These are phyloP conservation scores for Pseudogymnoascus sp. DNA, from an alignment of 2,329 filamentous ascomycete species.

Conservation along the genomic window DNA sequence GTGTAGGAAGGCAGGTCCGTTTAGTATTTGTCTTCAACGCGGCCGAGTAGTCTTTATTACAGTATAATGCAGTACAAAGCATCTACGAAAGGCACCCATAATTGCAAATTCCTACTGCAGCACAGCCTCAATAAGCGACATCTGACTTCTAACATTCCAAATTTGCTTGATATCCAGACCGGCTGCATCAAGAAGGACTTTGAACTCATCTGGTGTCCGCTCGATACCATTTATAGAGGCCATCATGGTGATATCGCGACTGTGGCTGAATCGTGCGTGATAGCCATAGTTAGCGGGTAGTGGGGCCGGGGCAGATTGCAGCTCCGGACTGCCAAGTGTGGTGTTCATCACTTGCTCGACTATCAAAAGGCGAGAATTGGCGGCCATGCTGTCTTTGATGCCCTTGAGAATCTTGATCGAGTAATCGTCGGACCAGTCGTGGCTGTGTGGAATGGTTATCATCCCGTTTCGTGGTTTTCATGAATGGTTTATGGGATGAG, in stretches of 20 bases:
- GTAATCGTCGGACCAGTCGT: constrained; percentile 25
- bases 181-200: constrained; percentile 15
- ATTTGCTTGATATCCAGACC: constrained; percentile 23
- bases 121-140: constrained; percentile 20
- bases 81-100: too few relatives aligned
- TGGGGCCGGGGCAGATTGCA: constrained; percentile 21
- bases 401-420: constrained; percentile 18
- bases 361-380: constrained; percentile 19
- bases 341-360: constrained; percentile 31
- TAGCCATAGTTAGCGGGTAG: constrained; percentile 29
- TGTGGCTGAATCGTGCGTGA: constrained; percentile 24
- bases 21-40: not conserved
- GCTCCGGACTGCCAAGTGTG: constrained; percentile 21
- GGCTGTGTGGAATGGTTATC: constrained; percentile 8
- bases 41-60: not conserved
- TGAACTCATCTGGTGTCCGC: constrained; percentile 26
- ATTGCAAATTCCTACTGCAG: too few relatives aligned
- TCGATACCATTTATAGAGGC: constrained; percentile 29
- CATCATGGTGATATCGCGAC: constrained; percentile 28
- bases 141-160: constrained; percentile 22
- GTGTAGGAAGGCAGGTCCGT: not conserved
- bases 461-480: too few relatives aligned
- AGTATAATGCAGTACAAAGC: not conserved
- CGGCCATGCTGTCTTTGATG: constrained; percentile 11
- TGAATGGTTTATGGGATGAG: not conserved